Evolutionary conservation across 768 basidiomycete genomes (phyloP).

Genomic region (Gloeopeniophorella convolvens): DNA sequence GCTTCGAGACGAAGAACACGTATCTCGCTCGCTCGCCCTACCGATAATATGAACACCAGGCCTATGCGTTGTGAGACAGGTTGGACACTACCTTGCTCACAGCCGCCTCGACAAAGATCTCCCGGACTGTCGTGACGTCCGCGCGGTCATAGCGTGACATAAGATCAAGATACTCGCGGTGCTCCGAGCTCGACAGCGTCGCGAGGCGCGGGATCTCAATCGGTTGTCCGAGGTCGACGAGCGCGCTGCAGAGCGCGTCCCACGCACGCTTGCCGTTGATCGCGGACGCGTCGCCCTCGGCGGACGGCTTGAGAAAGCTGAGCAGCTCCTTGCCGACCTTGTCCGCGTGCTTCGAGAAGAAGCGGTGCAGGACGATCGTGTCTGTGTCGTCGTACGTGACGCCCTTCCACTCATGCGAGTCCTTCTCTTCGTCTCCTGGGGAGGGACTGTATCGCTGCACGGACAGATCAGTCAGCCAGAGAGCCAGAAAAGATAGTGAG

Average conservation of each 20-base stretch:
- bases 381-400: slow-evolving; percentile 82
- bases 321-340: slow-evolving; percentile 84
- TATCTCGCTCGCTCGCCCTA: slow-evolving; percentile 47
- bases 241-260: slow-evolving; percentile 71
- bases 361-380: slow-evolving; percentile 74
- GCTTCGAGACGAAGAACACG: slow-evolving; percentile 55
- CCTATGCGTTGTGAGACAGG: background rate
- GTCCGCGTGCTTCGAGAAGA: slow-evolving; percentile 79
- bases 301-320: slow-evolving; percentile 55
- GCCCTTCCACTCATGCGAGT: slow-evolving; percentile 60
- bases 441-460: slow-evolving; percentile 37
- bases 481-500: background rate
- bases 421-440: slow-evolving; percentile 47
- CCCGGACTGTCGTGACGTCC: slow-evolving; percentile 53
- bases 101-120: slow-evolving; percentile 57
- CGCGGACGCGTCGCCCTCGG: slow-evolving; percentile 48
- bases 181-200: slow-evolving; percentile 38
- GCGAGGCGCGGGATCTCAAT: slow-evolving; percentile 63
- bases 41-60: background rate
- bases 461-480: background rate
- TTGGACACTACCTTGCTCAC: slow-evolving; percentile 36
- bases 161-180: slow-evolving; percentile 61
- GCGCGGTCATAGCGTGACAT: slow-evolving; percentile 58
- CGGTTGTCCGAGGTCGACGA: slow-evolving; percentile 72
- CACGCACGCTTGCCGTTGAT: slow-evolving; percentile 73